Base-by-base conservation (phyloP, 306 rosid species). In the Calophaca sinica region DNA sequence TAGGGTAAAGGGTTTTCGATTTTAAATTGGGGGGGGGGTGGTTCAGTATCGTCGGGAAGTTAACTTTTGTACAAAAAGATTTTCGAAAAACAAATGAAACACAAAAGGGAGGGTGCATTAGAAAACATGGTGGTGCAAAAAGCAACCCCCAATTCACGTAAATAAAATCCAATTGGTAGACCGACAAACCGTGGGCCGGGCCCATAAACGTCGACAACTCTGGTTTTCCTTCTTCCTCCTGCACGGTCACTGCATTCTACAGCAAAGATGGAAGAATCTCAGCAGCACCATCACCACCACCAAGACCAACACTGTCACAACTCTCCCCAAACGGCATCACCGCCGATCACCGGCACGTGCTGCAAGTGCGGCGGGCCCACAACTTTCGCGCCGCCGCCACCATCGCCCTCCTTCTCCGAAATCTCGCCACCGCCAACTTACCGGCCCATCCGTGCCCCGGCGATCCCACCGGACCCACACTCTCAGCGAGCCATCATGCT, bases 401-500 rank as follows among this genome's bases (percentile, higher is more conserved):
- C 89, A 2, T 13, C 85, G 0, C 89, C 92, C 0, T 3, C 85
- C 5, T 85, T 81, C 83, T 82, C 93, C 45, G 96, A 88, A 6
- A 79, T 57, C 69, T 87, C 97, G 0, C 97, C 96, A 1, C 97
- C 97, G 1, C 96, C 96, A 0, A 35, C 72, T 53, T 90, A 94
- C 87, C 92, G 96, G 2, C 97, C 99, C 62, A 94, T 92, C 68
- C 84, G 96, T 50, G 91, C 99, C 26, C 97, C 99, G 2, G 97
- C 98, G 2, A 49, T 92, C 72, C 98, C 97, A 0, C 96, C 97
- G 1, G 88, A 86, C 71, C 79, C 76, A 3, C 41, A 80, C 72
- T 57, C 93, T 2, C 85, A 86, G 10, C 92, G 91, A 29, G 86
- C 96, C 76, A 92, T 94, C 74, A 90, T 94, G 39, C 96, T 92